A percentile compares a stretch with the other conserved stretches of the same genome.
Conservation (phyloP, 139 green algal species). For the Chlamydomonas sphaeroides region DNA sequence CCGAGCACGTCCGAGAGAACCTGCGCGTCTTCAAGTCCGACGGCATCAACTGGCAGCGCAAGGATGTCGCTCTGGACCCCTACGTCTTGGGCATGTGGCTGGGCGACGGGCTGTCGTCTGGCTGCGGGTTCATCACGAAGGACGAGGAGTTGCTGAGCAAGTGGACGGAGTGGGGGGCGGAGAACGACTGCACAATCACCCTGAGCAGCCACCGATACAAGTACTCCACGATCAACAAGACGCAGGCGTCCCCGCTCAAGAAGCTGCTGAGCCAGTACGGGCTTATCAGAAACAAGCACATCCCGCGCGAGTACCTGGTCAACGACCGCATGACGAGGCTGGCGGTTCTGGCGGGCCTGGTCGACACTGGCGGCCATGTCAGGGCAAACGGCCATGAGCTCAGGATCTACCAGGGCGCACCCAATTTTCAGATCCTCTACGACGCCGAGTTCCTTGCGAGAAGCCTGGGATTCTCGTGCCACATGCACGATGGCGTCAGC, state of each 20-base stretch:
- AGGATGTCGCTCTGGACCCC: slow-evolving; percentile 3
- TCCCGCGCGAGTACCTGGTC: slow-evolving; percentile 11
- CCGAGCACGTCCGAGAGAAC: not conserved
- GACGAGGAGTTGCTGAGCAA: not conserved
- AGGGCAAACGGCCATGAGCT: not conserved
- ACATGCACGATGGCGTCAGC: not conserved
- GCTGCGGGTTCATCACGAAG: not conserved
- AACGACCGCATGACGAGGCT: slow-evolving; percentile 13
- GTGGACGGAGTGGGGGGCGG: not conserved
- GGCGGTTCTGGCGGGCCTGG: slow-evolving; percentile 1
- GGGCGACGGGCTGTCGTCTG: not conserved
- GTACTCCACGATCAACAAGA: slow-evolving; percentile 1
- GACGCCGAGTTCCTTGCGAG: slow-evolving; percentile 4
- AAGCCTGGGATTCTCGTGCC: slow-evolving; percentile 19
- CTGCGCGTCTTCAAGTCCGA: slow-evolving; percentile 2
- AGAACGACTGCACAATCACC: not conserved
- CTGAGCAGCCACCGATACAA: not conserved
- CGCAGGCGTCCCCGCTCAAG: not conserved
- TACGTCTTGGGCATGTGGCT: slow-evolving; percentile 22
- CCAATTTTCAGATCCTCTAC: slow-evolving; percentile 3
- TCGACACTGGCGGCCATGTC: slow-evolving; percentile 1
- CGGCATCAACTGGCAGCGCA: slow-evolving; percentile 14
- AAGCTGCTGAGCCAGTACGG: slow-evolving; percentile 6
- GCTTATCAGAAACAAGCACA: slow-evolving; percentile 15
- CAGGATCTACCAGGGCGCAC: not conserved